phyloP scores from a whole-genome alignment of 257 asterid genomes.

The Solanum tarapatanum region DNA sequence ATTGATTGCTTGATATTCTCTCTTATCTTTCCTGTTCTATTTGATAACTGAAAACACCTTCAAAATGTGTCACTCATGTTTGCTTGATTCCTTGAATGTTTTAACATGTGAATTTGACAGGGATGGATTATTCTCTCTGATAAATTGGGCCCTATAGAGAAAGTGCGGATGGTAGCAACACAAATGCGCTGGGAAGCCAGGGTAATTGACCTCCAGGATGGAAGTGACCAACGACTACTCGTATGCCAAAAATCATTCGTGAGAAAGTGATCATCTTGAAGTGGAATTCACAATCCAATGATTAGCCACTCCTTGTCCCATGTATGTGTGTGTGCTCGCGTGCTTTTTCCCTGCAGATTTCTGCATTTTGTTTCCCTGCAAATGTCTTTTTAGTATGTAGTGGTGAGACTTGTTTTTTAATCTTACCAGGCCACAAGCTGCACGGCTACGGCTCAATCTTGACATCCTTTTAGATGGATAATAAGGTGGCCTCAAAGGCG shows the following conservation, averaged over 20 bases:
- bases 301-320: conserved; percentile 17
- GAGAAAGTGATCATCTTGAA: conserved; percentile 43
- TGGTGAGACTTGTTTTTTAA: background rate
- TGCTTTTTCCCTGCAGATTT: background rate
- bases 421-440: background rate
- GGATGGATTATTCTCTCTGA: conserved; percentile 87
- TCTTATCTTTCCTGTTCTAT: background rate
- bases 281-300: conserved; percentile 9
- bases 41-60: background rate
- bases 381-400: background rate
- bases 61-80: background rate
- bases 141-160: conserved; percentile 45
- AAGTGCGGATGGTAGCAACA: conserved; percentile 47
- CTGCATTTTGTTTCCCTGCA: background rate
- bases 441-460: background rate
- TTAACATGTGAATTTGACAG: conserved; percentile 18
- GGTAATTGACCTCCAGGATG: conserved; percentile 71
- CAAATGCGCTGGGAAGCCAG: conserved; percentile 92
- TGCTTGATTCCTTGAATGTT: background rate
- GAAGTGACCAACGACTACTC: conserved; percentile 77
- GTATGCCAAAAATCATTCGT: conserved; percentile 79
- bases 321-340: background rate
- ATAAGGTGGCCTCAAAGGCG: conserved; percentile 7
- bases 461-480: conserved; percentile 1
- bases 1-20: background rate